Conservation (phyloP, 495 filamentous ascomycete genomes). For the Collariella sp. region DNA sequence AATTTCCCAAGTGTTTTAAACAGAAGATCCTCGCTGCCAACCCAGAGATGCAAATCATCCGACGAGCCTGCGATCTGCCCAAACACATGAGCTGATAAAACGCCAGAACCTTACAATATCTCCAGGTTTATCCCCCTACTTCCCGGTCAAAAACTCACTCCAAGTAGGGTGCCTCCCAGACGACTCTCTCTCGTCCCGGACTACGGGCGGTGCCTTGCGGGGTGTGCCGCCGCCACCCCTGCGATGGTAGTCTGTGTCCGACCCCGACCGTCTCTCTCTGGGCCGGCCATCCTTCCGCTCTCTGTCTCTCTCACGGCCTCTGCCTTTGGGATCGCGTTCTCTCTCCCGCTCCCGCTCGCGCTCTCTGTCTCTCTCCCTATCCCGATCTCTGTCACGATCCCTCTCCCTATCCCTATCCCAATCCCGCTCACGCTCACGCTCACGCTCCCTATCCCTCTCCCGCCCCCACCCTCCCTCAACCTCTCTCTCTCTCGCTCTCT, state of each 20-base stretch:
- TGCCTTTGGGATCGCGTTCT: slow-evolving; percentile 2
- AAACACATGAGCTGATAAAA: too few species aligned
- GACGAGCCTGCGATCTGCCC: too few species aligned
- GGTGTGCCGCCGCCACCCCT: neutral
- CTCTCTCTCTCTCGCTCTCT: neutral
- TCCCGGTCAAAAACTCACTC: neutral
- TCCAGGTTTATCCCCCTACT: neutral
- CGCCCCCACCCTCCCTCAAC: neutral
- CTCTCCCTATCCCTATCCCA: neutral
- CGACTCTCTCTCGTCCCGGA: neutral
- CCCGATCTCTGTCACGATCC: slow-evolving; percentile 7
- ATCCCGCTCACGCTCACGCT: neutral
- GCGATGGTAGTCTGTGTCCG: slow-evolving; percentile 1
- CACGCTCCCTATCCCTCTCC: neutral
- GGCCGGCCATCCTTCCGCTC: slow-evolving; percentile 2
- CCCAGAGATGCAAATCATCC: too few species aligned
- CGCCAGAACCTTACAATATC: too few species aligned
- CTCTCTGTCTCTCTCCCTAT: neutral
- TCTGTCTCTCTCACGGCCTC: neutral
- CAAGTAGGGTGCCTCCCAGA: neutral
- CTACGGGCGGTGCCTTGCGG: neutral
- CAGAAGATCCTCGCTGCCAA: too few species aligned
- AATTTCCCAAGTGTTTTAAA: too few species aligned
- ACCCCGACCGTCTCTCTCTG: slow-evolving; percentile 1
- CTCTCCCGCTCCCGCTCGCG: neutral